Evolutionary conservation across 2,329 filamentous ascomycete genomes (phyloP), one percentile per base, ranked within the genome.

Genomic region (Botrytis galanthina): DNA sequence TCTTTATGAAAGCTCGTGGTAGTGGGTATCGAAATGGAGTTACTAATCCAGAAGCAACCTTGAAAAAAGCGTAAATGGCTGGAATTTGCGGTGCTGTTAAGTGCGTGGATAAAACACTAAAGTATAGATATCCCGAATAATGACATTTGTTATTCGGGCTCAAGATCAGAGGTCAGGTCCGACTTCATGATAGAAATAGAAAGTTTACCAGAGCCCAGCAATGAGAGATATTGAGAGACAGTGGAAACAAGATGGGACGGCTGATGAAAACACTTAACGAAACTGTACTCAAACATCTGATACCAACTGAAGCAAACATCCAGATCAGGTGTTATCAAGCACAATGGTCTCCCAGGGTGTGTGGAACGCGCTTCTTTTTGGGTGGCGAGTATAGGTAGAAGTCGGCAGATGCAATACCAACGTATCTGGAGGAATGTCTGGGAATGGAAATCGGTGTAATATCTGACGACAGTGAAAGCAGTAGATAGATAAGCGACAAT

Each of bases 61-160:
- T 35, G 4, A 35, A 35, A 35, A 35, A 35, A 35, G 35, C 35
- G 35, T 35, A 35, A 35, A 35, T 35, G 4, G 20, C 8, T 26
- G 46, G 48, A 7, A n/a, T 54, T n/a, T 54, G 1, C 26, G n/a
- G 48, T n/a, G 12, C 26, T n/a, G 2, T 16, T n/a, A 54, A 54
- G 26, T 5, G 48, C 16, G 5, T 5, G 5, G 6, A 54, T 16
- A 16, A 16, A 54, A 54, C n/a, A 51, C 8, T 12, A 2, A n/a
- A 54, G 4, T n/a, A 54, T 12, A n/a, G 2, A n/a, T n/a, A 54
- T 14, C 26, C 48, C 16, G 12, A 1, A 54, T 54, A 16, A 1
- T 16, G 2, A 3, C 1, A n/a, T n/a, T 0, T 16, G 10, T 1
- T 14, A 7, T 54, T n/a, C 48, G 12, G 48, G 5, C 4, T 3